Conservation (phyloP, 352 stramenopile species). For the Thalassiosira mediterranea region DNA sequence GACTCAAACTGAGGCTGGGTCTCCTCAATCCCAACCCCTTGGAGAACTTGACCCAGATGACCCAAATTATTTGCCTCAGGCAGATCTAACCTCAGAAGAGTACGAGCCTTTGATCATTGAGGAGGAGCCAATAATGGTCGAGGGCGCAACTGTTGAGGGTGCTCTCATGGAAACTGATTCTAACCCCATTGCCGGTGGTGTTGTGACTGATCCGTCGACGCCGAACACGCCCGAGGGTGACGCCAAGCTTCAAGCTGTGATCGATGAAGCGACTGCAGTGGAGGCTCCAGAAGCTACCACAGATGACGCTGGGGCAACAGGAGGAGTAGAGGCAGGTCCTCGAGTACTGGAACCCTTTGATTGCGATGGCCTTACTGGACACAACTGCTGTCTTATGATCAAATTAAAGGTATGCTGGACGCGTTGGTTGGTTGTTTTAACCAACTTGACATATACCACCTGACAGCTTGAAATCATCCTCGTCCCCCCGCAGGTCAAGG, state of each 20-base stretch:
- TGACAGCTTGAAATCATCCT: too few species aligned
- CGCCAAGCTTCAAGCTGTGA: neutral
- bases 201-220: neutral
- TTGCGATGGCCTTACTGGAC: constrained; percentile 17
- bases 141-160: neutral
- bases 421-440: too few species aligned
- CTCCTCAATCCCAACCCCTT: neutral
- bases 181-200: constrained; percentile 19
- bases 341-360: constrained; percentile 2
- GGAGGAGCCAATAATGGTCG: neutral
- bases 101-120: neutral
- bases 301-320: neutral
- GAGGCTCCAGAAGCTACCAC: neutral
- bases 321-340: neutral
- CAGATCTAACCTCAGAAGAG: neutral
- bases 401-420: constrained; percentile 4
- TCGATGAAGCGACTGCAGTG: neutral
- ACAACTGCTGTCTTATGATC: constrained; percentile 30
- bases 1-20: neutral
- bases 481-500: neutral
- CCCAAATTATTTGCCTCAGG: neutral
- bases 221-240: constrained; percentile 14
- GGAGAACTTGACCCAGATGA: neutral
- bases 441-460: too few species aligned
- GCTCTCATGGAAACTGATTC: neutral